Evolutionary conservation across 2,329 filamentous ascomycete species (phyloP), one percentile per base, ranked within the genome.

Genomic region (Sporothrix pallida): DNA sequence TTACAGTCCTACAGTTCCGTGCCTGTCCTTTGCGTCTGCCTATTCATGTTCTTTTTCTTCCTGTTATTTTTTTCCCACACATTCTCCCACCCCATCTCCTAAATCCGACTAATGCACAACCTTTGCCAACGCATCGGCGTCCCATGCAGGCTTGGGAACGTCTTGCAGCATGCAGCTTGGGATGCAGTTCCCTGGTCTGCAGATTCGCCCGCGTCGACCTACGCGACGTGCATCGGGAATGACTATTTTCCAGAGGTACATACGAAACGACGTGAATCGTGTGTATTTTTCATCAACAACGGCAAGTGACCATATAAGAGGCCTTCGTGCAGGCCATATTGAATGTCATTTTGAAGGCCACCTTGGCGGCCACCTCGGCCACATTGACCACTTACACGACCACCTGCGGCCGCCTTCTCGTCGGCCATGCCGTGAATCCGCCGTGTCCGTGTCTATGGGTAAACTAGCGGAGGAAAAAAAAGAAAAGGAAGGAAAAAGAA

Each of bases 91-190:
- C 44, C 42, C 62, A 20, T 46, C 37, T 10, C 48, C 2, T 31
- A 2, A 42, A 42, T 8, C 44, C 46, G 15, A 42, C 65, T 54
- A 31, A 69, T 67, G 65, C 65, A 69, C 8, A 42, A 15, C 46
- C 52, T 54, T 54, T 69, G 65, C 65, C 65, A 69, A 54, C 65
- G 48, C 65, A 69, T 54, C 23, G 48, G 65, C 23, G 26, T 69
- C 46, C 63, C 23, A 54, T 54, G 65, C 65, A 54, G 46, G 6
- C 62, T 17, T 46, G 44, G 46, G n/a, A 26, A 54, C 46, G 31
- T 37, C 31, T 8, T 69, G 46, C 46, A 48, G 62, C 20, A 65
- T 23, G 60, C 62, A 67, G 42, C 62, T 26, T 7, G n/a, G 48
- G 42, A 67, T 20, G 37, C 42, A 23, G 13, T 9, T 37, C 31